Evolutionary conservation across 2,329 filamentous ascomycete genomes (phyloP).

Genomic region (Penicillium hordei): DNA sequence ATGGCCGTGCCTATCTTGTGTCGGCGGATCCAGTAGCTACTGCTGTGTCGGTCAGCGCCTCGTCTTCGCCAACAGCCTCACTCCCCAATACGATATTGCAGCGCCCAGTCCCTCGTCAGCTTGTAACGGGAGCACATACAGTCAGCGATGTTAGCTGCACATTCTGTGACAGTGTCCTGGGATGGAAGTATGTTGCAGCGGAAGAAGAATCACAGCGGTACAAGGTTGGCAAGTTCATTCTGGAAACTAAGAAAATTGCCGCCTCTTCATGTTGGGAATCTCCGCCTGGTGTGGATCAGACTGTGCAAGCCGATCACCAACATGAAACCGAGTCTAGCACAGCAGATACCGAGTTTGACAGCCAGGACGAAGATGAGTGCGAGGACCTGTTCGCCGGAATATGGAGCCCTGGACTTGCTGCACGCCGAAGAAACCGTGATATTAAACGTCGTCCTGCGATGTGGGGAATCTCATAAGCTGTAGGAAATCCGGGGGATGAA

Average conservation of each 20-base stretch:
- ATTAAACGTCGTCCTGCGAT: constrained; percentile 28
- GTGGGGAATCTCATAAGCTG: constrained; percentile 23
- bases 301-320: constrained; percentile 3
- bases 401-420: constrained; percentile 58
- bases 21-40: constrained; percentile 42
- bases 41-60: constrained; percentile 30
- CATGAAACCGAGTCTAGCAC: constrained; percentile 13
- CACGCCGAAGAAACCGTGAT: constrained; percentile 44
- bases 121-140: constrained; percentile 64
- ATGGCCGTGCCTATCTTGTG: constrained; percentile 65
- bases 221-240: constrained; percentile 66
- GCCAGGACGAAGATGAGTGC: constrained; percentile 66
- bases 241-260: constrained; percentile 60
- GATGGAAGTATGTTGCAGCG: constrained; percentile 65
- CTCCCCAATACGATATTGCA: constrained; percentile 61
- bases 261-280: constrained; percentile 55
- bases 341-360: constrained; percentile 59
- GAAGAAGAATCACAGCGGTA: constrained; percentile 62
- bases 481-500: background rate
- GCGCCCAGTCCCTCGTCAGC: constrained; percentile 56
- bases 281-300: constrained; percentile 14
- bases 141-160: constrained; percentile 61
- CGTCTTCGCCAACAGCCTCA: constrained; percentile 34
- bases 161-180: constrained; percentile 57
- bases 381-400: constrained; percentile 64